These are phyloP conservation scores for Amorphotheca resinae DNA, from an alignment of 495 filamentous ascomycete species.

Conservation along the genomic window DNA sequence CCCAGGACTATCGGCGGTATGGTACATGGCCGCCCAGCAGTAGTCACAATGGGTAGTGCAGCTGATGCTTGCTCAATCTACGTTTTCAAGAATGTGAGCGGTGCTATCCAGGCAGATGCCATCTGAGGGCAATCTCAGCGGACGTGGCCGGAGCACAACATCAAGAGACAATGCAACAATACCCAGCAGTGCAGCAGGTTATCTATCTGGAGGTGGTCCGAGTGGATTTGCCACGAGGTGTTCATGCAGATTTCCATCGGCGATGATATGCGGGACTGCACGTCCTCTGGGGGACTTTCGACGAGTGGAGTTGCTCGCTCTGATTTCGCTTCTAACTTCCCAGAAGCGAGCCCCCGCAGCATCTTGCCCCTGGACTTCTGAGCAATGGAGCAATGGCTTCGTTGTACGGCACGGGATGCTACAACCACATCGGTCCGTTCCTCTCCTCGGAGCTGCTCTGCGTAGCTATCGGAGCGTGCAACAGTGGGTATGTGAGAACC, in stretches of 20 bases:
- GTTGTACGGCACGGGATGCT: slow-evolving; percentile 10
- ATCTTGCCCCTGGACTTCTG: background rate
- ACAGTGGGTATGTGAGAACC: too few relatives aligned
- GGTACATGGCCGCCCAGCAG: too few relatives aligned
- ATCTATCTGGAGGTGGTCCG: background rate
- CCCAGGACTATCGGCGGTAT: too few relatives aligned
- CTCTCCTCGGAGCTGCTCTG: background rate
- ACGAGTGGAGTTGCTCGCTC: too few relatives aligned
- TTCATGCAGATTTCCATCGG: slow-evolving; percentile 12
- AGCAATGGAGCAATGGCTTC: slow-evolving; percentile 2
- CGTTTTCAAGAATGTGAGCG: background rate
- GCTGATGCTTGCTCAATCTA: background rate
- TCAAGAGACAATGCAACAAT: background rate
- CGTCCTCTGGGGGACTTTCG: too few relatives aligned
- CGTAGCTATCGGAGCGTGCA: too few relatives aligned
- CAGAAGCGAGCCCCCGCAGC: background rate
- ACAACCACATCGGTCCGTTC: background rate
- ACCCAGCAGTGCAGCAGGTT: background rate
- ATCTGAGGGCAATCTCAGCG: background rate
- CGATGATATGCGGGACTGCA: too few relatives aligned
- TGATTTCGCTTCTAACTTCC: background rate
- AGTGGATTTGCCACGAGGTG: slow-evolving; percentile 8
- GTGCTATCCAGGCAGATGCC: background rate
- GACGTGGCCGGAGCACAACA: background rate
- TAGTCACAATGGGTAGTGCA: background rate